Conservation (phyloP, 2,329 filamentous ascomycete species). For the Neoscytalidium dimidiatum region DNA sequence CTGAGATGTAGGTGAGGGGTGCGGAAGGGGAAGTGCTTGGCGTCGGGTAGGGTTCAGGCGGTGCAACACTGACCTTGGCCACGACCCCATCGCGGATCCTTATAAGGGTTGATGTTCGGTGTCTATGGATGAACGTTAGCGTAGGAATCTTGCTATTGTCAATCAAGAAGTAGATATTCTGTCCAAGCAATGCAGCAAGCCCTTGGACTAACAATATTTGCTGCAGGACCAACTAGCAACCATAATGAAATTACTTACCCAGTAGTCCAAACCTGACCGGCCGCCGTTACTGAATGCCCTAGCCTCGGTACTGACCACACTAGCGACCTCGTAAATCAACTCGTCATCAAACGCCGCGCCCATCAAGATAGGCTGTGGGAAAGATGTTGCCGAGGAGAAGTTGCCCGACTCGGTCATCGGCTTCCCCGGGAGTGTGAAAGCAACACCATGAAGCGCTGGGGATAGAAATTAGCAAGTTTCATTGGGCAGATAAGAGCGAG, state of each 20-base stretch:
- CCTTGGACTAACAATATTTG: no score
- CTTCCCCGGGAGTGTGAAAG: constrained; percentile 52
- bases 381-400: constrained; percentile 64
- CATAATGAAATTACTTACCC: constrained; percentile 31
- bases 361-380: constrained; percentile 65
- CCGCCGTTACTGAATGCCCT: constrained; percentile 66
- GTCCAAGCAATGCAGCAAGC: no score
- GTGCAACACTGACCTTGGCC: constrained; percentile 41
- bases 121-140: constrained; percentile 36
- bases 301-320: constrained; percentile 60
- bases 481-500: no score
- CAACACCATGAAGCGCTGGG: constrained; percentile 48
- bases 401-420: constrained; percentile 53
- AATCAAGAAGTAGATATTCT: no score
- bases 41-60: no score
- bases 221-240: no score
- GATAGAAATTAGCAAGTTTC: neutral
- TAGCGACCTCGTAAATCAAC: constrained; percentile 59
- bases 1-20: no score
- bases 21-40: no score
- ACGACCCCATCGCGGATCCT: constrained; percentile 64
- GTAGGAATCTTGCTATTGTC: no score
- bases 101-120: constrained; percentile 68
- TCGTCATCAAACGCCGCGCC: constrained; percentile 66
- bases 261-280: constrained; percentile 56